phyloP scores from a whole-genome alignment of 2,329 filamentous ascomycete genomes.

The Monosporascus sp. region DNA sequence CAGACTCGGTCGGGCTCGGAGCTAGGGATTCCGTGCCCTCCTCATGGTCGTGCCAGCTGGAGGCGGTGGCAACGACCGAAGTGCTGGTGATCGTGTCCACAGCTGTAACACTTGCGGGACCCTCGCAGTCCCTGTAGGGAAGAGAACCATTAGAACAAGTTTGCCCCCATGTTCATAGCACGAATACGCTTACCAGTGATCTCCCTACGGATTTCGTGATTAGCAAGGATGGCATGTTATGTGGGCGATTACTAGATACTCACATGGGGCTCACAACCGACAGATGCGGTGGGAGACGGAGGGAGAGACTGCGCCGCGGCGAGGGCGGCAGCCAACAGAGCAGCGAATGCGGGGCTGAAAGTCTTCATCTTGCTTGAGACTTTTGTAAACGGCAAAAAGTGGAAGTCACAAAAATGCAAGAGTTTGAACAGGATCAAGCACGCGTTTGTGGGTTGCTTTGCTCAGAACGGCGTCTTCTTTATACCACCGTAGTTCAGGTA shows the following conservation, averaged over 20 bases:
- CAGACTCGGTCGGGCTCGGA: constrained; percentile 29
- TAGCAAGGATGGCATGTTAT: background rate
- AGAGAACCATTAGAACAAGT: too few species aligned
- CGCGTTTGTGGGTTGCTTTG: too few species aligned
- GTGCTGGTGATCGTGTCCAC: background rate
- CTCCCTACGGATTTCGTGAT: background rate
- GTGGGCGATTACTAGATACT: background rate
- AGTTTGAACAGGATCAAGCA: too few species aligned
- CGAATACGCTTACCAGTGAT: background rate
- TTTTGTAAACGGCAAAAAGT: background rate
- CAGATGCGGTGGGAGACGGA: constrained; percentile 19
- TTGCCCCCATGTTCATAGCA: constrained; percentile 16
- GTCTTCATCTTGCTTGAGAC: constrained; percentile 9
- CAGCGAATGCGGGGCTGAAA: constrained; percentile 1
- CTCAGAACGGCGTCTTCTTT: background rate
- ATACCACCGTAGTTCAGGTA: background rate
- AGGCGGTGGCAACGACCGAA: constrained; percentile 1
- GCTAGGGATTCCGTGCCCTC: constrained; percentile 15
- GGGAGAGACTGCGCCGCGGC: constrained; percentile 8
- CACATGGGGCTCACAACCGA: constrained; percentile 30
- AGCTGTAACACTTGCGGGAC: constrained; percentile 4
- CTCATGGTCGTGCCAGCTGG: constrained; percentile 1
- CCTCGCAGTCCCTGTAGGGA: constrained; percentile 15
- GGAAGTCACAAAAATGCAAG: too few species aligned
- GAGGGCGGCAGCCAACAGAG: constrained; percentile 8